Base-by-base conservation (phyloP, 139 green algal genomes). In the Medakamo hakoo region DNA sequence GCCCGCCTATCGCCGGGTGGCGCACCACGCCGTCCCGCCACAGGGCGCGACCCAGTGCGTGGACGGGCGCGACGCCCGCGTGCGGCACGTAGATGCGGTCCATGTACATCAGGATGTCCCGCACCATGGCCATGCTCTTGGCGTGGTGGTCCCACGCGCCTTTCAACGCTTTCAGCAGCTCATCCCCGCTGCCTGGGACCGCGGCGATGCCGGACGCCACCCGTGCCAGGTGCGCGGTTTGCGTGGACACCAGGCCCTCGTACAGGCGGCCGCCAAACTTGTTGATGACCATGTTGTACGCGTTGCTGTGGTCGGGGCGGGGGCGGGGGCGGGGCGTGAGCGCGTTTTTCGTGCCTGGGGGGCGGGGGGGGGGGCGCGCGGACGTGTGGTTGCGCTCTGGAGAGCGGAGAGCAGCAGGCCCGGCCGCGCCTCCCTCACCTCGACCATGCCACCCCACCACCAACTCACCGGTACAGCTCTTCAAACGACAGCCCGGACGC, bases 61-160 rank as follows among this genome's bases (percentile, higher is more conserved):
- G 90, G 63, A 99, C 91, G 0, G 82, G 84, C 58, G 57, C 5
- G 57, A 30, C n/a, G 25, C 56, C 25, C 21, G 31, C n/a, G 30
- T 91, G 73, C 76, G 95, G 89, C 29, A 98, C 86, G 68, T 90
- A 97, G 1, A 93, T 95, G n/a, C 91, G 78, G 73, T 99, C 92
- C 91, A 99, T 96, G 79, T 99, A 98, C 93, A 98, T 98, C 30
- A 99, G 81, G 60, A 99, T 97, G 80, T 97, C 93, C 1, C 90
- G 72, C 58, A 98, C 94, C 83, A 97, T 95, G 59, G 93, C 82
- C 61, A 95, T 88, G 40, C 75, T 84, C 72, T 97, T 96, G 70
- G 86, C 88, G 78, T 99, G 90, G 26, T 89, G 76, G 30, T 89
- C 78, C 88, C 90, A 99, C 27, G 82, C 76, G 27, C 70, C 49